phyloP scores from a whole-genome alignment of 805 yeast genomes.

The Saccharomycopsis sp. region DNA sequence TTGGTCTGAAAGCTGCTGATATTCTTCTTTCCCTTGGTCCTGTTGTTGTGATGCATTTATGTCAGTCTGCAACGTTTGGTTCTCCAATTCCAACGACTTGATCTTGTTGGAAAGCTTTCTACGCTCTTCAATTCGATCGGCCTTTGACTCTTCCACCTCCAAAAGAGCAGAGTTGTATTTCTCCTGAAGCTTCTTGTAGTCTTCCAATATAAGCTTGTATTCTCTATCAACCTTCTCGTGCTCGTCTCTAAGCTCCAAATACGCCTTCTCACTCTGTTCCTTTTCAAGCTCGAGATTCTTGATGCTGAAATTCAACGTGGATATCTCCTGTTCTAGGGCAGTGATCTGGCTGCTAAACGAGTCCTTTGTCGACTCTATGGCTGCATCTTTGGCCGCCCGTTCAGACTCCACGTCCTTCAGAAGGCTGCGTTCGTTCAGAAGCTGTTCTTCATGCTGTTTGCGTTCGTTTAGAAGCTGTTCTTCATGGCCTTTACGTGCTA shows the following conservation, averaged over 20 bases:
- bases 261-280: constrained; percentile 7
- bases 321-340: constrained; percentile 8
- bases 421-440: neutral
- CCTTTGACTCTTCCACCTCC: constrained; percentile 12
- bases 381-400: neutral
- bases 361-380: neutral
- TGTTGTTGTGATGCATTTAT: neutral
- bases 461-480: neutral
- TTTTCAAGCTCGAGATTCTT: constrained; percentile 19
- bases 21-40: neutral
- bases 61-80: neutral
- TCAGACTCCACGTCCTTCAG: neutral
- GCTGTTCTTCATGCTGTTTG: neutral
- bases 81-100: constrained; percentile 12
- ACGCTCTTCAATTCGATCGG: constrained; percentile 13
- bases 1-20: neutral
- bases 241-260: constrained; percentile 9
- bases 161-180: constrained; percentile 16
- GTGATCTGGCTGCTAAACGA: neutral
- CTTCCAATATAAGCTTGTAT: constrained; percentile 16
- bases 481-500: neutral
- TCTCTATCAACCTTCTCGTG: constrained; percentile 15
- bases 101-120: constrained; percentile 3
- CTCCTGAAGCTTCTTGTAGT: constrained; percentile 19
- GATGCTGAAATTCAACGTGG: constrained; percentile 12